phyloP scores from a whole-genome alignment of 352 stramenopile species.

The Globisporangium camurandrum region DNA sequence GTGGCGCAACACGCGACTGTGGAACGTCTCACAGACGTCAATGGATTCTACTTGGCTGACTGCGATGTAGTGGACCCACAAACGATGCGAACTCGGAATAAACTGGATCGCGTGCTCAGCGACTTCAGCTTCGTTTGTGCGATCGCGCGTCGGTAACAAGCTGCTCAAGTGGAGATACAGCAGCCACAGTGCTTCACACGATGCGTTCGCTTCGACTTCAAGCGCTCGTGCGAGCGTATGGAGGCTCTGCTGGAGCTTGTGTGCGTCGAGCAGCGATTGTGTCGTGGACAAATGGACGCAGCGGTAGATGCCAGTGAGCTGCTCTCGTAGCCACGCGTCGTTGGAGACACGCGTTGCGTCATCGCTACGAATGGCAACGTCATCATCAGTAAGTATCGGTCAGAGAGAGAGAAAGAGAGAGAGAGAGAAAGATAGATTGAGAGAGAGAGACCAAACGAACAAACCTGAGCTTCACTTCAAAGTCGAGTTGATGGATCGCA shows the following conservation, averaged over 20 bases:
- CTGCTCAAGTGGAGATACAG: slow-evolving; percentile 22
- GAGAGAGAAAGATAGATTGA: no score
- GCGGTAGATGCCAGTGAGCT: slow-evolving; percentile 13
- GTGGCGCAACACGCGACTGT: slow-evolving; percentile 10
- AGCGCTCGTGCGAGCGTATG: slow-evolving; percentile 23
- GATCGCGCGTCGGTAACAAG: slow-evolving; percentile 11
- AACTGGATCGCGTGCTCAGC: slow-evolving; percentile 25
- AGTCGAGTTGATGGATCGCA: slow-evolving; percentile 38
- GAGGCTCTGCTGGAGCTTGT: slow-evolving; percentile 15
- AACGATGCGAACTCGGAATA: slow-evolving; percentile 14
- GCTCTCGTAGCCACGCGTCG: slow-evolving; percentile 6
- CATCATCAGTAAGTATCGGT: not conserved
- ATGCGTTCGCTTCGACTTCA: slow-evolving; percentile 30
- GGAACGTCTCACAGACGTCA: slow-evolving; percentile 7
- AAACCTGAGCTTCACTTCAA: slow-evolving; percentile 33
- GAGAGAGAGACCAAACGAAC: no score
- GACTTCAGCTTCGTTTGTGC: slow-evolving; percentile 18
- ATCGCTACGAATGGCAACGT: slow-evolving; percentile 8
- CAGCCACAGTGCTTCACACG: slow-evolving; percentile 27
- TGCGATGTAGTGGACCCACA: slow-evolving; percentile 25
- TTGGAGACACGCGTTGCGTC: slow-evolving; percentile 16
- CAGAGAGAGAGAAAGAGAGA: no score
- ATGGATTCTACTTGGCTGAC: slow-evolving; percentile 10
- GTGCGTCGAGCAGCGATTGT: not conserved
- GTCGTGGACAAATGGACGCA: slow-evolving; percentile 8